phyloP scores from a whole-genome alignment of 345 rosid species.

The Gynandropsis gynandra region DNA sequence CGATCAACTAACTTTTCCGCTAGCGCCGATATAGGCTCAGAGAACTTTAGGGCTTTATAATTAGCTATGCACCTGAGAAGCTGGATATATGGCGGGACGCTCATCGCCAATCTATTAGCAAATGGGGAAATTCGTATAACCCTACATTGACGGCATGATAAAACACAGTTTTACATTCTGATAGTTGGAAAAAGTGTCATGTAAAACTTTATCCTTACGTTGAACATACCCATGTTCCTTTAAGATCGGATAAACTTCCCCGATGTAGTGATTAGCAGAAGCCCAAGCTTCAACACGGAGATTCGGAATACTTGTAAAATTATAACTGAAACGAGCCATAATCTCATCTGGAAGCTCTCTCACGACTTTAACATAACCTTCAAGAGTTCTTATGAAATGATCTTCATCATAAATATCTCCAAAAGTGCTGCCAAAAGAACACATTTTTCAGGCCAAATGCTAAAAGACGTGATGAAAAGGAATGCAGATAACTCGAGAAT shows the following conservation, averaged over 20 bases:
- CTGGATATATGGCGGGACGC: conserved; percentile 78
- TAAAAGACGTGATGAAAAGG: no score
- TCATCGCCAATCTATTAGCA: conserved; percentile 96
- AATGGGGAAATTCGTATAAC: conserved; percentile 82
- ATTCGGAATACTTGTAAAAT: conserved; percentile 51
- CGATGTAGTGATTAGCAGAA: conserved; percentile 47
- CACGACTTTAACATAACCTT: conserved; percentile 63
- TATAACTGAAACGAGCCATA: conserved; percentile 50
- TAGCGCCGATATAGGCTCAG: conserved; percentile 48
- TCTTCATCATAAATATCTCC: conserved; percentile 79
- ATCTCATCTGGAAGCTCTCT: conserved; percentile 60
- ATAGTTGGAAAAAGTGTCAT: background rate
- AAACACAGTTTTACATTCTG: background rate
- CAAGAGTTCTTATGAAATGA: conserved; percentile 62
- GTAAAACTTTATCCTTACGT: conserved; percentile 9
- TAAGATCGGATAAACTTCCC: conserved; percentile 61
- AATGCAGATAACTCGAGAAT: background rate
- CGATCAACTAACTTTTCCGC: conserved; percentile 56
- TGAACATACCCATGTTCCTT: conserved; percentile 60
- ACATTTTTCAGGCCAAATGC: conserved; percentile 6
- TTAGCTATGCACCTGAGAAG: conserved; percentile 80
- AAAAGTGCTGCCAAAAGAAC: conserved; percentile 52
- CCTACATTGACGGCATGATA: conserved; percentile 37
- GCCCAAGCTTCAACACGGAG: conserved; percentile 84
- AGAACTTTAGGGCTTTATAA: conserved; percentile 73